Conservation (phyloP, 1,284 basidiomycete species). For the Thelephora terrestris region DNA sequence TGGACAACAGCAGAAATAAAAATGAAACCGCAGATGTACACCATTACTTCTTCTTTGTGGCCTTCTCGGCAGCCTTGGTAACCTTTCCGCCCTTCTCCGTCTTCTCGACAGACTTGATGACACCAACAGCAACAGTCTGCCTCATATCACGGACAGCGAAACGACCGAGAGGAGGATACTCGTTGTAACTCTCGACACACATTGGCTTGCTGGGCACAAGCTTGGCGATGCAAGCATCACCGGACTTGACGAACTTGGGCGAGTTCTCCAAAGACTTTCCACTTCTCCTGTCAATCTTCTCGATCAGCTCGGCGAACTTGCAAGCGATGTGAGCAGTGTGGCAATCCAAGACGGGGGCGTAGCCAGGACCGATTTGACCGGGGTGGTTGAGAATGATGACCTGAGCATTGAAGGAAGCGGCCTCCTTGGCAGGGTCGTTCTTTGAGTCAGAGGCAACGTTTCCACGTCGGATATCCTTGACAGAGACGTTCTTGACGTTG, state of each 20-base stretch:
- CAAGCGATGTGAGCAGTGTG: constrained; percentile 99
- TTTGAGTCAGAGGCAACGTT: constrained; percentile 99
- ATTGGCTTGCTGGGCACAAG: constrained; percentile 95
- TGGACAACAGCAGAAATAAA: constrained; percentile 37
- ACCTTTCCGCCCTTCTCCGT: constrained; percentile 82
- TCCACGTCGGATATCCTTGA: constrained; percentile 99
- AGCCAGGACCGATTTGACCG: constrained; percentile 97
- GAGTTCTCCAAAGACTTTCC: constrained; percentile 83
- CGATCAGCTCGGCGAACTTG: constrained; percentile 96
- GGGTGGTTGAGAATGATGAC: constrained; percentile 99
- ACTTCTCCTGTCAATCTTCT: constrained; percentile 99
- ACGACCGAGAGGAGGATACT: constrained; percentile 99
- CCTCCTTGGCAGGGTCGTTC: constrained; percentile 99
- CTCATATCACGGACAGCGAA: constrained; percentile 99
- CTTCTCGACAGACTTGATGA: constrained; percentile 96
- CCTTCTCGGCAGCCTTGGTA: constrained; percentile 95
- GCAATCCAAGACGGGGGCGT: constrained; percentile 98
- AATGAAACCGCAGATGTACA: constrained; percentile 34
- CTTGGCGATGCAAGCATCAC: constrained; percentile 95
- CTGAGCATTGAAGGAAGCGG: constrained; percentile 99
- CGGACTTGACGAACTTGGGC: constrained; percentile 98
- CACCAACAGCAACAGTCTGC: constrained; percentile 95
- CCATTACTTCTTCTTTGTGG: constrained; percentile 93
- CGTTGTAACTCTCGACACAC: constrained; percentile 96
- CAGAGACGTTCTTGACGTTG: constrained; percentile 99